phyloP scores from a whole-genome alignment of 768 basidiomycete species.

The Pleurotus pulmonarius region DNA sequence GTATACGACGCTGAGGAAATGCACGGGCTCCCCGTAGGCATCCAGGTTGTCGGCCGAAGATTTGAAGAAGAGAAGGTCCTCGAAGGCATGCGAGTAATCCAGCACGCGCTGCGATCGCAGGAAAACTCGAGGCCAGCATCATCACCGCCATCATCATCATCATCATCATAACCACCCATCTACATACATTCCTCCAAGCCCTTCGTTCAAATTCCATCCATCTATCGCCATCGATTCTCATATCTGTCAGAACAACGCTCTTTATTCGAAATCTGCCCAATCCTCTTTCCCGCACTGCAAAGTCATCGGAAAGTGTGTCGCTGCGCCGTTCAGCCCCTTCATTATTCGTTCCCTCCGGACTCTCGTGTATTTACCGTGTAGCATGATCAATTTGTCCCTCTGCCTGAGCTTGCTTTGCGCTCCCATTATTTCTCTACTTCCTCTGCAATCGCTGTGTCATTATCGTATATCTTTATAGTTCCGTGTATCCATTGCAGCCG shows the following conservation, averaged over 20 bases:
- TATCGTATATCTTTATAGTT: background rate
- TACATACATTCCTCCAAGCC: background rate
- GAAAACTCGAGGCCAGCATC: background rate
- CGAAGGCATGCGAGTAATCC: slow-evolving; percentile 60
- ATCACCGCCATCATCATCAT: background rate
- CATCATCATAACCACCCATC: background rate
- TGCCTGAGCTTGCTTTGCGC: background rate
- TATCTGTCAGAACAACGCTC: too few relatives aligned
- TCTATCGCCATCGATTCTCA: too few relatives aligned
- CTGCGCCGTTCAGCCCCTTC: too few relatives aligned
- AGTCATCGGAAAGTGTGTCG: too few relatives aligned
- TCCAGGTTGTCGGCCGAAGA: slow-evolving; percentile 59
- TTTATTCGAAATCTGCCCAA: too few relatives aligned
- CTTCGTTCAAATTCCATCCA: background rate
- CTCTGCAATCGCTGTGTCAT: background rate
- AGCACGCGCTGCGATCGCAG: slow-evolving; percentile 27
- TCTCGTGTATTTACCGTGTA: background rate
- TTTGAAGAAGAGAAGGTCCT: slow-evolving; percentile 74
- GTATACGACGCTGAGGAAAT: slow-evolving; percentile 59
- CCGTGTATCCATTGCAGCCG: background rate
- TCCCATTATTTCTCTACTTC: background rate
- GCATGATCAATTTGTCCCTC: background rate
- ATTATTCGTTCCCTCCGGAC: background rate
- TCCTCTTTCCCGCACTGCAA: too few relatives aligned
- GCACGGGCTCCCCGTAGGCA: slow-evolving; percentile 65